Conservation (phyloP, 805 yeast species). For the Sungouiella thailandica region DNA sequence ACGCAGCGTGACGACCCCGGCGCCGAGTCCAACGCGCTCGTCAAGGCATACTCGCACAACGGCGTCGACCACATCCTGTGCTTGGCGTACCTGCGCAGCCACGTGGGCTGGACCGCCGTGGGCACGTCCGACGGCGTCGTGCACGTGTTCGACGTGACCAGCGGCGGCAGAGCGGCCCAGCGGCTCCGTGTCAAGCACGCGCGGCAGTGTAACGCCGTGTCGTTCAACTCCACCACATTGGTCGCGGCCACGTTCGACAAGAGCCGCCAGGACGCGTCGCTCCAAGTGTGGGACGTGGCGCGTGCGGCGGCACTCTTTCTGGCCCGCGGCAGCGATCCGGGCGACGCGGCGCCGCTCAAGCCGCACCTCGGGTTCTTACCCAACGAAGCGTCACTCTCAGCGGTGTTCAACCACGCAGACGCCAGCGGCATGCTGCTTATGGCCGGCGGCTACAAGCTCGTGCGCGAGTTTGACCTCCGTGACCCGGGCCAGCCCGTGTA, state of each 20-base stretch:
- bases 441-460: conserved; percentile 70
- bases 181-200: conserved; percentile 57
- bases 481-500: conserved; percentile 51
- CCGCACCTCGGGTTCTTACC: conserved; percentile 57
- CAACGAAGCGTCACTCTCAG: conserved; percentile 70
- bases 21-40: conserved; percentile 47
- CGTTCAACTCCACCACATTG: conserved; percentile 61
- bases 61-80: conserved; percentile 71
- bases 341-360: conserved; percentile 45
- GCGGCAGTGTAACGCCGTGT: conserved; percentile 69
- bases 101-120: conserved; percentile 60
- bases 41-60: conserved; percentile 46
- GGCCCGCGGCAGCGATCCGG: conserved; percentile 17
- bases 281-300: conserved; percentile 76
- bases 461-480: conserved; percentile 75
- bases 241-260: conserved; percentile 79
- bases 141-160: conserved; percentile 54
- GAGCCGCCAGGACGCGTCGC: conserved; percentile 67
- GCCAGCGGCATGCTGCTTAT: conserved; percentile 35
- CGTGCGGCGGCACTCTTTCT: conserved; percentile 42
- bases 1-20: conserved; percentile 36
- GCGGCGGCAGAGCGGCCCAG: conserved; percentile 30
- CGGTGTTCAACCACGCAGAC: conserved; percentile 44
- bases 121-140: conserved; percentile 73
- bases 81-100: conserved; percentile 52